Evolutionary conservation across 2,329 filamentous ascomycete species (phyloP), one percentile per base, ranked within the genome.

Genomic region (Fusarium devonianum): DNA sequence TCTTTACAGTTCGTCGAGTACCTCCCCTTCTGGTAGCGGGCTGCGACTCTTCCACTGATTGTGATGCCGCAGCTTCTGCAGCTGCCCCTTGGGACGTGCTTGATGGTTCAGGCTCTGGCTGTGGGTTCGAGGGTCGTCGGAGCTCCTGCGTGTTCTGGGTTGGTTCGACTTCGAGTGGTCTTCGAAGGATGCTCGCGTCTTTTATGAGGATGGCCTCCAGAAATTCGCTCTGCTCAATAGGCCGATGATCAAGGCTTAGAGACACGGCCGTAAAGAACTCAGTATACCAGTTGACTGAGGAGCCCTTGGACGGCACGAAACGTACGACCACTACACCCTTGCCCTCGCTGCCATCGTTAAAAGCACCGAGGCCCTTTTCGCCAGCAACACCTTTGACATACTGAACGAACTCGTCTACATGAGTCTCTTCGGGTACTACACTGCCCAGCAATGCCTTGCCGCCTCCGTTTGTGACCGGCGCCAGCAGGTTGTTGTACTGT

Each of bases 191-290:
- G 50, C 81, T 84, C 6, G 90, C 84, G 72, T 97, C 87, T 39
- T 88, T 88, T n/a, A 78, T 85, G 19, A 97, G 74, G 34, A 99
- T 94, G 2, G 89, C 89, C 69, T 96, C 91, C 2, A 99, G 78
- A 55, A 99, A 96, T 63, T 97, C 92, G 49, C 88, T 92, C 66
- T 97, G 92, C 61, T 93, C 86, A 42, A 97, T 87, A 3, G 92
- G 86, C 4, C 91, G 84, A 68, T 96, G 92, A 53, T 92, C 87
- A 10, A 95, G 80, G 34, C 84, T 78, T 14, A 87, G 69, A 2
- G 92, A 89, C 12, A 95, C 82, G 7, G 85, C 75, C 5, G 80
- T 86, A 58, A 87, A 81, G 60, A 96, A 86, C 2, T 84, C 75
- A 12, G 81, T 77, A 51, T 84, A 90, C 90, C 90, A 96, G 8